Evolutionary conservation across 202 grass and related monocot species (phyloP), one percentile per base, ranked within the genome.

Genomic region (Digitaria exilis): DNA sequence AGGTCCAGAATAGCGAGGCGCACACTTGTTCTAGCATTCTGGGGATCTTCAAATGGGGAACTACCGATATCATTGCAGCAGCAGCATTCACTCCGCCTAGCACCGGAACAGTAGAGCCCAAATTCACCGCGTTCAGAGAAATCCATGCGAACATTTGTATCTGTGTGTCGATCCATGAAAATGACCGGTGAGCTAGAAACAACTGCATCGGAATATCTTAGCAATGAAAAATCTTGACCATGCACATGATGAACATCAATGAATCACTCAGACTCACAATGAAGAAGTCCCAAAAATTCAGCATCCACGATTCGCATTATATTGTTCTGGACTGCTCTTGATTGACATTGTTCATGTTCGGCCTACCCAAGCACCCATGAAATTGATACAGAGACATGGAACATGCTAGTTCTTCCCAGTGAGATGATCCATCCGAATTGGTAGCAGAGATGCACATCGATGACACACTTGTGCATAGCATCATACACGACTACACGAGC

Each of bases 31-130:
- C 50, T 78, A 79, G 73, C 84, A 55, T 83, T 82, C 50, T 45
- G 43, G 84, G 59, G 74, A 87, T 87, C 84, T 83, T 86, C 80
- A 75, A 82, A 82, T 52, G 39, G 30, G 58, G 31, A 89, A 78
- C 71, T 19, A 22, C 56, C 69, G 58, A 41, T 60, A 86, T 78
- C 73, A 79, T 82, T 71, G 49, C 35, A 77, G 78, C 15, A 50
- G 77, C 49, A 60, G 60, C 78, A 89, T 89, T 82, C 83, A 89
- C 79, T 76, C 70, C 26, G 21, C 45, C 5, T 72, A 16, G 21
- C 79, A 83, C 67, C 11, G 32, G 60, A 72, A 72, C 41, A 61
- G 78, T 17, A 29, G 51, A 45, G 55, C 73, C 48, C 50, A 26
- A 83, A 39, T 80, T 62, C 84, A 48, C 31, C 52, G 51, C 31